Conservation (phyloP, 2,329 filamentous ascomycete genomes). For the Bipolaris sorokiniana region DNA sequence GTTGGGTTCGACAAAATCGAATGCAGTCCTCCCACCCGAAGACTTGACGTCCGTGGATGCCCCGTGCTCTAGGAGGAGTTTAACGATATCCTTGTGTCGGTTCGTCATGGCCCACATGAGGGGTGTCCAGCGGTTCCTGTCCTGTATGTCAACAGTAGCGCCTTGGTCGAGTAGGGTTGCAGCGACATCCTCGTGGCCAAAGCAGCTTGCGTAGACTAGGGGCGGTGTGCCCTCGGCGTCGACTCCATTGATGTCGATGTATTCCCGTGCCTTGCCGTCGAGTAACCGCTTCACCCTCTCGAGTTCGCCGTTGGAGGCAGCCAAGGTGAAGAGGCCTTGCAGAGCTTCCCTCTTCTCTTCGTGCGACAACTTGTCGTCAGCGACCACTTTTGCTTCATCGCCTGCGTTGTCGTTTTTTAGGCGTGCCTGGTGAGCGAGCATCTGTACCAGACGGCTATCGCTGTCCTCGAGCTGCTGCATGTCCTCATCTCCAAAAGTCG, state of each 20-base stretch:
- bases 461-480: conserved; percentile 70
- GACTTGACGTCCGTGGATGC: conserved; percentile 97
- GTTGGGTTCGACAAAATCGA: conserved; percentile 93
- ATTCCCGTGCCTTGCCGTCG: conserved; percentile 72
- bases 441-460: conserved; percentile 88
- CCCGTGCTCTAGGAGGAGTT: conserved; percentile 87
- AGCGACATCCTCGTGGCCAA: conserved; percentile 92
- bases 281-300: conserved; percentile 79
- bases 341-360: conserved; percentile 80
- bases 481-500: conserved; percentile 72
- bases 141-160: conserved; percentile 88
- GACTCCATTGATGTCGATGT: conserved; percentile 82
- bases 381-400: conserved; percentile 78
- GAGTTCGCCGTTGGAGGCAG: conserved; percentile 93
- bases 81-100: conserved; percentile 92
- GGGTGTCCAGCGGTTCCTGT: conserved; percentile 95
- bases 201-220: conserved; percentile 96
- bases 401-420: conserved; percentile 73
- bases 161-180: conserved; percentile 82
- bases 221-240: conserved; percentile 97
- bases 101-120: conserved; percentile 99
- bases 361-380: conserved; percentile 73
- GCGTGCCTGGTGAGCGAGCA: conserved; percentile 92
- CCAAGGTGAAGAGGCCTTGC: conserved; percentile 90
- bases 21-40: conserved; percentile 88